Base-by-base conservation (phyloP, 2,329 filamentous ascomycete genomes). In the Rhynchosporium secalis region DNA sequence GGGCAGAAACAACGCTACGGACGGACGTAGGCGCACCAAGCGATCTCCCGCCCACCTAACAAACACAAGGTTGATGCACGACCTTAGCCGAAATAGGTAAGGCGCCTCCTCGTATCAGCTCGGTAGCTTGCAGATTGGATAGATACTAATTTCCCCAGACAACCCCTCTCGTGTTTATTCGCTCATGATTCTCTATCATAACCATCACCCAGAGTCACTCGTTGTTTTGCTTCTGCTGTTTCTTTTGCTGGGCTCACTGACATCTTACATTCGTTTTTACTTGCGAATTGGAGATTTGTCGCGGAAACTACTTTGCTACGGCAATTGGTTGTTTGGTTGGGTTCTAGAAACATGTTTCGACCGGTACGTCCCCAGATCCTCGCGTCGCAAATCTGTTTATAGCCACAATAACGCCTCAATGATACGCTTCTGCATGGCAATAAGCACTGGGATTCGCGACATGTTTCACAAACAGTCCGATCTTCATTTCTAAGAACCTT, bases 371-470 rank as follows among this genome's bases (percentile, higher is more conserved):
- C n/a, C 20, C 43, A 46, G 41, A 15, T 26, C 26, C 43, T 89
- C 56, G 88, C 82, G 28, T 87, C 86, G 49, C 10, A 43, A 43
- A 20, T 28, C 9, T 33, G 15, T 41, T 55, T 31, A 41, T 45
- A 40, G 47, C 46, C 38, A 54, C 49, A n/a, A 52, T 36, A 10
- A 5, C 57, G n/a, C 28, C 26, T 56, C 52, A 56, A 40, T 40
- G 41, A 15, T 10, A 13, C 31, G 31, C 45, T 47, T 13, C 29
- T 45, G 48, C 8, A 13, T 26, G 48, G n/a, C 40, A 33, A 5
- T 28, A 33, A 31, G 15, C 20, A 5, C 33, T 51, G 57, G 15
- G 36, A 28, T 33, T 10, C 20, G 41, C 9, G 20, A 47, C 38
- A 31, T 56, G 40, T 60, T 41, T 47, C 40, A 38, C 8, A 7